These are phyloP conservation scores for Podila clonocystis DNA, from an alignment of 192 early-diverging fungal species.

Conservation along the genomic window DNA sequence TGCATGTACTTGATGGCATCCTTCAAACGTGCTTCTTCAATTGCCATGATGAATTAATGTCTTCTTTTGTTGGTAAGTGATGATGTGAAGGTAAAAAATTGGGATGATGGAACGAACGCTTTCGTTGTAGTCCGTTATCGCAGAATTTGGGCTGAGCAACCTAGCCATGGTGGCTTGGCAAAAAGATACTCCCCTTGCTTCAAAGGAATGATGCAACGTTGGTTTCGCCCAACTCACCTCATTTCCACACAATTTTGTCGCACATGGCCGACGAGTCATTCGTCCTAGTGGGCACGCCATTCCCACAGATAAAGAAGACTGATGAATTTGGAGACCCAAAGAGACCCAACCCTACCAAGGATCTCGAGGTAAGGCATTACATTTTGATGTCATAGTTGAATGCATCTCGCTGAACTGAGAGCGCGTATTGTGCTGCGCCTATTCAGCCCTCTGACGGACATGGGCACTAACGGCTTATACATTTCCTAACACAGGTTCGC, in stretches of 20 bases:
- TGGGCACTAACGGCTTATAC: not conserved
- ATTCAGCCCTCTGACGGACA: not conserved
- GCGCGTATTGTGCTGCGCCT: not conserved
- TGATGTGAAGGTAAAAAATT: not conserved
- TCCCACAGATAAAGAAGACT: conserved; percentile 30
- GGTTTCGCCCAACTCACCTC: not conserved
- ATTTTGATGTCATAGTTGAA: not conserved
- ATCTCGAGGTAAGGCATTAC: conserved; percentile 27
- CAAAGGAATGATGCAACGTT: too few relatives aligned
- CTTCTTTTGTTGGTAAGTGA: not conserved
- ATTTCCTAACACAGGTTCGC: conserved; percentile 32
- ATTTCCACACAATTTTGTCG: not conserved
- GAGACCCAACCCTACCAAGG: conserved; percentile 20
- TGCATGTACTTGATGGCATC: conserved; percentile 49
- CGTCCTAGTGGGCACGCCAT: conserved; percentile 31
- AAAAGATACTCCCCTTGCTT: too few relatives aligned
- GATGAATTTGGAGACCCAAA: conserved; percentile 22
- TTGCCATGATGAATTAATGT: conserved; percentile 14
- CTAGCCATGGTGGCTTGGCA: too few relatives aligned
- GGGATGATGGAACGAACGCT: not conserved
- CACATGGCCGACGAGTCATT: conserved; percentile 17
- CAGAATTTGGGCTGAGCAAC: too few relatives aligned
- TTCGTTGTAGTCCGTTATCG: not conserved
- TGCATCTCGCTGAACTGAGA: too few relatives aligned
- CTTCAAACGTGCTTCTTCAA: conserved; percentile 40